Conservation (phyloP, 2,329 filamentous ascomycete genomes). For the Penicillium verrucosum region DNA sequence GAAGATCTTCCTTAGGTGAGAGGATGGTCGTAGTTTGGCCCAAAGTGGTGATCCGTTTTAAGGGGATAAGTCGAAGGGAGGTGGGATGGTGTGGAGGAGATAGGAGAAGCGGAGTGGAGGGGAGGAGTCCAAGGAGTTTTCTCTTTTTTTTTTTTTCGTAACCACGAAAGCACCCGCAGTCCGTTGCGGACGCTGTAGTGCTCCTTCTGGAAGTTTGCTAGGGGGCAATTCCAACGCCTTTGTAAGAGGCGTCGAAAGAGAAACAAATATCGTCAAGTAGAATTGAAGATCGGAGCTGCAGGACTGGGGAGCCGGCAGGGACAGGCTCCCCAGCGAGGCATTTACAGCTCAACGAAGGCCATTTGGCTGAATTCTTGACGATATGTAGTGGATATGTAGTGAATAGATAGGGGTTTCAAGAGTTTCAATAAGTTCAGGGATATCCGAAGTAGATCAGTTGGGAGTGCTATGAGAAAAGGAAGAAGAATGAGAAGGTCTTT, state of each 20-base stretch:
- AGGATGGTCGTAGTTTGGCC: neutral
- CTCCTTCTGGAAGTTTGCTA: constrained; percentile 40
- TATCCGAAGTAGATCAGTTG: constrained; percentile 3
- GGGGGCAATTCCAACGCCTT: constrained; percentile 61
- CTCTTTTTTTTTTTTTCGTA: constrained; percentile 14
- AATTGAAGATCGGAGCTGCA: constrained; percentile 73
- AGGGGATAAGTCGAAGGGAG: constrained; percentile 9
- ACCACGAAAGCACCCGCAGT: constrained; percentile 38
- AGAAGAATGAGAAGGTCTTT: constrained; percentile 26
- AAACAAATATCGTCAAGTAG: constrained; percentile 54
- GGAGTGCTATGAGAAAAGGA: constrained; percentile 20
- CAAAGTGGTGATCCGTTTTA: neutral
- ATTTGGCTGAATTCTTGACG: constrained; percentile 67
- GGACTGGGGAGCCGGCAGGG: constrained; percentile 68
- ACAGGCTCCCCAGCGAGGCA: constrained; percentile 70
- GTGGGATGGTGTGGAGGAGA: constrained; percentile 14
- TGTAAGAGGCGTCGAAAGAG: constrained; percentile 47
- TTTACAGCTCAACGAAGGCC: constrained; percentile 91
- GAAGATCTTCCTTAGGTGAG: neutral
- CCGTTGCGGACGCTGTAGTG: constrained; percentile 36
- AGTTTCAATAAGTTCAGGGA: constrained; percentile 14
- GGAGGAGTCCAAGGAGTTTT: constrained; percentile 8
- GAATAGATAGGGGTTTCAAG: constrained; percentile 12
- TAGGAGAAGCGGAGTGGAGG: constrained; percentile 15
- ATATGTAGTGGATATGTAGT: constrained; percentile 48